Percentiles rank a stretch among this genome's conserved stretches.
phyloP scores from a whole-genome alignment of 495 filamentous ascomycete genomes.

The Neurospora cerealis region DNA sequence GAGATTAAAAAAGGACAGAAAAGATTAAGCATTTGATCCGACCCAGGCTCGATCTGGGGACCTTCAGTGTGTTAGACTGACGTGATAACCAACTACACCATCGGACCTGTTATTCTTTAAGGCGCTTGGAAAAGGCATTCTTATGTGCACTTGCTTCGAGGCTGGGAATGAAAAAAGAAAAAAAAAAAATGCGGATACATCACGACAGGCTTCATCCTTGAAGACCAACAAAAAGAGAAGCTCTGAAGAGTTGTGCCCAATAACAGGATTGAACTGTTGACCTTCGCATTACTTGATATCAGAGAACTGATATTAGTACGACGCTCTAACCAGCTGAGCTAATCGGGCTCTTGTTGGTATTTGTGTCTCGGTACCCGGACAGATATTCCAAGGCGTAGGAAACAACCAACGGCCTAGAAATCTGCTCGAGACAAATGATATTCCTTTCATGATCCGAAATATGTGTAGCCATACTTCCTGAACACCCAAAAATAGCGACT shows the following conservation, averaged over 20 bases:
- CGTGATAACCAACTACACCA: not conserved
- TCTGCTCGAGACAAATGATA: not conserved
- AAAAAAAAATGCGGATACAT: not conserved
- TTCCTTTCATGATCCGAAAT: not conserved
- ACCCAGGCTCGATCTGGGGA: not conserved
- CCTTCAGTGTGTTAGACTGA: not conserved
- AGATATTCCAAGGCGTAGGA: not conserved
- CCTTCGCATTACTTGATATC: not conserved
- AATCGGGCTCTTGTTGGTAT: not conserved
- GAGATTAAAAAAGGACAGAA: not conserved
- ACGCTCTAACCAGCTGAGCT: not conserved
- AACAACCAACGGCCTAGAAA: not conserved
- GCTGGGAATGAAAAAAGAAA: not conserved
- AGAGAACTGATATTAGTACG: not conserved
- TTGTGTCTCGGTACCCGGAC: not conserved
- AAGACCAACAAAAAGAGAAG: not conserved
- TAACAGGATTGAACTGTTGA: not conserved
- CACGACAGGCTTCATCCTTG: not conserved
- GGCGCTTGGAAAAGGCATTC: accelerated
- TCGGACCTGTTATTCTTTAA: not conserved
- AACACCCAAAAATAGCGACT: not conserved
- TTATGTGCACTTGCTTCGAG: not conserved
- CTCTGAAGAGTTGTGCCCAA: not conserved
- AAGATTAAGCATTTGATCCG: not conserved
- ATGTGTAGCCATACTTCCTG: not conserved